These are phyloP conservation scores for Amphicarpaea edgeworthii DNA, from an alignment of 306 rosid species.

Conservation along the genomic window DNA sequence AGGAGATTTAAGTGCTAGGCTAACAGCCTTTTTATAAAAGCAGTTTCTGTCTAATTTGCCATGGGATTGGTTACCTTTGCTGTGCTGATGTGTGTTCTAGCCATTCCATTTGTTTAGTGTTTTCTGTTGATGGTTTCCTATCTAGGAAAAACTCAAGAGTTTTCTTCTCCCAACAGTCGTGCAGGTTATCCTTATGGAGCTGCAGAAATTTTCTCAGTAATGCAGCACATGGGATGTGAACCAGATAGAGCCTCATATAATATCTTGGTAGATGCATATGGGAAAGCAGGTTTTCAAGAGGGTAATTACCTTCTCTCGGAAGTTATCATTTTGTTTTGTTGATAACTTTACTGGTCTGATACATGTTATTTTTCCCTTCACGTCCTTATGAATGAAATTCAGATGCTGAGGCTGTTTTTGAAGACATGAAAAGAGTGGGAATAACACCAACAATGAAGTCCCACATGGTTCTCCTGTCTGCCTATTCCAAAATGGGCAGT, in stretches of 20 bases:
- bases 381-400: constrained; percentile 8
- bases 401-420: constrained; percentile 81
- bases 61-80: neutral
- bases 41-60: neutral
- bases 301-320: constrained; percentile 55
- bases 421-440: constrained; percentile 85
- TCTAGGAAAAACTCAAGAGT: constrained; percentile 1
- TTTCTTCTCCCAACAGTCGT: constrained; percentile 64
- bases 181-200: constrained; percentile 94
- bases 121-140: neutral
- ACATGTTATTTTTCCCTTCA: neutral
- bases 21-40: neutral
- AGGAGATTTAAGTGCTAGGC: neutral
- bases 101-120: neutral
- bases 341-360: neutral
- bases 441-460: constrained; percentile 94
- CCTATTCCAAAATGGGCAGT: constrained; percentile 74
- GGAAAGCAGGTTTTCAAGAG: constrained; percentile 86
- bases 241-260: constrained; percentile 95
- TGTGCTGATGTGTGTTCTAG: neutral
- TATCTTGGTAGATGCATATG: constrained; percentile 97
- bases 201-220: constrained; percentile 89
- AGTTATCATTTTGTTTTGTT: constrained; percentile 23
- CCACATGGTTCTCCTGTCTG: constrained; percentile 89
- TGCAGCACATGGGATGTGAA: constrained; percentile 99